phyloP scores from a whole-genome alignment of 2,329 filamentous ascomycete species.

The Alternaria ventricosa region DNA sequence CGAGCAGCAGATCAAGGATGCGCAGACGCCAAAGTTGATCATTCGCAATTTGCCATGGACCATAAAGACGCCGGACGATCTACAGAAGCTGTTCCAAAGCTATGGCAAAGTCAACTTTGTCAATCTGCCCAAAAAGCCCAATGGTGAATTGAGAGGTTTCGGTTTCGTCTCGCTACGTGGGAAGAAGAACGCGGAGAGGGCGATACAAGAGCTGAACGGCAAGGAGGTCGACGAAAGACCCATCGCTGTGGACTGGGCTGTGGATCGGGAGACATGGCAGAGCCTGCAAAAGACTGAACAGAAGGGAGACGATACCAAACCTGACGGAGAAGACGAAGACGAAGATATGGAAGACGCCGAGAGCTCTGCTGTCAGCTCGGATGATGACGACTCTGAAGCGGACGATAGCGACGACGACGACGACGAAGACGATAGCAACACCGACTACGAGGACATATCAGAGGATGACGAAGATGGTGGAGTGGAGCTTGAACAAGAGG shows the following conservation, averaged over 20 bases:
- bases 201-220: conserved; percentile 83
- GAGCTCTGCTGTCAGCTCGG: conserved; percentile 44
- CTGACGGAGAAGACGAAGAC: conserved; percentile 48
- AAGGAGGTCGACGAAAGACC: conserved; percentile 87
- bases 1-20: conserved; percentile 66
- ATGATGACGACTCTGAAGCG: conserved; percentile 54
- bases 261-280: conserved; percentile 88
- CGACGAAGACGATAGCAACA: conserved; percentile 49
- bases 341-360: conserved; percentile 47
- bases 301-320: conserved; percentile 51
- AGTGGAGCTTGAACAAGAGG: conserved; percentile 31
- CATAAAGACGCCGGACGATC: conserved; percentile 83
- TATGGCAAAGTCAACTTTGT: conserved; percentile 92
- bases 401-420: conserved; percentile 44
- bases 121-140: conserved; percentile 79
- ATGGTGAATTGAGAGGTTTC: conserved; percentile 76
- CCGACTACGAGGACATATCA: conserved; percentile 48
- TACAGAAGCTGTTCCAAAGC: conserved; percentile 79
- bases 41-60: conserved; percentile 96
- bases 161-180: conserved; percentile 91
- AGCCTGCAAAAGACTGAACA: conserved; percentile 57
- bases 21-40: conserved; percentile 80
- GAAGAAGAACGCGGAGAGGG: conserved; percentile 88
- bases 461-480: conserved; percentile 51
- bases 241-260: conserved; percentile 94